These are phyloP conservation scores for Westerdykella aurantiaca DNA, from an alignment of 2,329 filamentous ascomycete species.

Conservation along the genomic window DNA sequence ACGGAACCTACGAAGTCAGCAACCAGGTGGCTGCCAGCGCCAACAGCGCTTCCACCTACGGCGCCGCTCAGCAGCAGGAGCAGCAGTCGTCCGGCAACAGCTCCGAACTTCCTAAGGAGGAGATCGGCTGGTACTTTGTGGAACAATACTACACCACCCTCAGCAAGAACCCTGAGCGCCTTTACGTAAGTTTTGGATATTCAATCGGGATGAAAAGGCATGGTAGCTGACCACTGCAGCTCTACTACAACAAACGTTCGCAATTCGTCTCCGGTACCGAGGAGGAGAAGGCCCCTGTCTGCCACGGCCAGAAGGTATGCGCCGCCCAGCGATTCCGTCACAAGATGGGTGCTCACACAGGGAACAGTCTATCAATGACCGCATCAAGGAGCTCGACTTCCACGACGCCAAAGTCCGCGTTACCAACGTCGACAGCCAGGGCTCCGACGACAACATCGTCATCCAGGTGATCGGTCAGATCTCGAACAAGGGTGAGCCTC, in stretches of 20 bases:
- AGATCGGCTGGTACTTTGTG: slow-evolving; percentile 99
- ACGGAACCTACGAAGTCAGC: slow-evolving; percentile 40
- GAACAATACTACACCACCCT: slow-evolving; percentile 99
- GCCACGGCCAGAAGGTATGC: slow-evolving; percentile 79
- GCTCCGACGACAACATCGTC: slow-evolving; percentile 86
- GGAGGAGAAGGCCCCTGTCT: slow-evolving; percentile 80
- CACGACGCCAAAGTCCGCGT: slow-evolving; percentile 98
- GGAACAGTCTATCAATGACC: slow-evolving; percentile 78
- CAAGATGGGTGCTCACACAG: slow-evolving; percentile 12
- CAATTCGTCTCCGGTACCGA: slow-evolving; percentile 91
- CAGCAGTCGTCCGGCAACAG: slow-evolving; percentile 19
- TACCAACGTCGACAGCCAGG: slow-evolving; percentile 94
- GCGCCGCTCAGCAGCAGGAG: slow-evolving; percentile 21
- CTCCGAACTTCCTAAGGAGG: slow-evolving; percentile 65
- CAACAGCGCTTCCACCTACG: slow-evolving; percentile 22
- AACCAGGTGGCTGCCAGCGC: slow-evolving; percentile 27
- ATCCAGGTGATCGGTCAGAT: slow-evolving; percentile 98
- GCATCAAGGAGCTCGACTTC: slow-evolving; percentile 88
- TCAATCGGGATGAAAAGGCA: background rate
- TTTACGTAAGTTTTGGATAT: slow-evolving; percentile 53
- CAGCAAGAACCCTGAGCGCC: slow-evolving; percentile 88
- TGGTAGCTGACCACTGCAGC: slow-evolving; percentile 38
- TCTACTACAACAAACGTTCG: slow-evolving; percentile 95
- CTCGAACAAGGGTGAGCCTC: slow-evolving; percentile 84
- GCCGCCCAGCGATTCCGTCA: slow-evolving; percentile 3